Evolutionary conservation across 1,139 yeast species (phyloP).

Genomic region (Torulaspora globosa): DNA sequence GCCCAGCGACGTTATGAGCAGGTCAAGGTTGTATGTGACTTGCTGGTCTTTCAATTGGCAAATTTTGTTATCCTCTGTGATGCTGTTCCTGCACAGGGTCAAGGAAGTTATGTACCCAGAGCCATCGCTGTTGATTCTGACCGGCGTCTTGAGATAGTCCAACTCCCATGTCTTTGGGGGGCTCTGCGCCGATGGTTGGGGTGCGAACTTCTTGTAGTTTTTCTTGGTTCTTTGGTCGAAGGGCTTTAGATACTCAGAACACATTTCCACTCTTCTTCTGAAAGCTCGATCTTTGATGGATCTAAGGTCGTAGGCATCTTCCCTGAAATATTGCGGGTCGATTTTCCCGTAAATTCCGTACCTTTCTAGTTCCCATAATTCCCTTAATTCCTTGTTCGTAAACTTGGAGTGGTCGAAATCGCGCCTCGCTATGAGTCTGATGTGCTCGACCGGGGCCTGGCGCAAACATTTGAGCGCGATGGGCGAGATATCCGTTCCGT

Average conservation of each 20-base stretch:
- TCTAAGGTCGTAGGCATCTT: constrained; percentile 40
- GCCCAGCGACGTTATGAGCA: constrained; percentile 82
- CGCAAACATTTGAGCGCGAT: constrained; percentile 54
- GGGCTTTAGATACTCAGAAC: constrained; percentile 51
- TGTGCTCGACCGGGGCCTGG: constrained; percentile 53
- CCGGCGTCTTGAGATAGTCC: constrained; percentile 67
- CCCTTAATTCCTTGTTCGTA: constrained; percentile 88
- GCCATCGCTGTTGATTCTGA: constrained; percentile 44
- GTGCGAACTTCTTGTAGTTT: constrained; percentile 28
- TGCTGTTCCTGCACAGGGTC: constrained; percentile 33
- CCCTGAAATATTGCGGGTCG: constrained; percentile 45
- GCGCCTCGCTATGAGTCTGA: constrained; percentile 77
- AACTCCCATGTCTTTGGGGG: constrained; percentile 56
- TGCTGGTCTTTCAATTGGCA: constrained; percentile 34
- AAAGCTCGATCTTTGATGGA: constrained; percentile 55
- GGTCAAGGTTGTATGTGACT: constrained; percentile 48
- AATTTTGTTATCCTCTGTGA: constrained; percentile 41
- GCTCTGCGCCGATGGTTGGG: constrained; percentile 26
- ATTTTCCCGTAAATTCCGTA: constrained; percentile 56
- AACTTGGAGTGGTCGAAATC: constrained; percentile 83
- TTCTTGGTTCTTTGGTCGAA: constrained; percentile 27
- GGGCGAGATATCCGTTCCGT: constrained; percentile 66
- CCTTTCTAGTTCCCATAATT: constrained; percentile 60
- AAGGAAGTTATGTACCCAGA: constrained; percentile 40
- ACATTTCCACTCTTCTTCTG: constrained; percentile 63